Conservation (phyloP, 1,284 basidiomycete genomes). For the Irpex lacteus region DNA sequence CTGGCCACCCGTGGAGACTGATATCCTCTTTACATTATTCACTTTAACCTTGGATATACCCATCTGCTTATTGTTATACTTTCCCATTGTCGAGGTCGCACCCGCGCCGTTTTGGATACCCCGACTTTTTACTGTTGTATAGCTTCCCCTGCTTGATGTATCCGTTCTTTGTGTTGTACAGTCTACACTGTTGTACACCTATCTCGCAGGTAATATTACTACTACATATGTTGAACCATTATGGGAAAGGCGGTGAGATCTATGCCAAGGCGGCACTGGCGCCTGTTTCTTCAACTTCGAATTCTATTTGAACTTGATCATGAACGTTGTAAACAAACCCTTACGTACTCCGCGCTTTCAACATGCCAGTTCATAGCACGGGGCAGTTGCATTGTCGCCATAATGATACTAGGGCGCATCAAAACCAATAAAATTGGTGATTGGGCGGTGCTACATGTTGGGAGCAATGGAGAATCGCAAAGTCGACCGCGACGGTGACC, state of each 20-base stretch:
- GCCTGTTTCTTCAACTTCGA: too few relatives aligned
- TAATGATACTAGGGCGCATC: too few relatives aligned
- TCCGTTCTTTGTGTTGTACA: not conserved
- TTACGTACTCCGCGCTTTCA: too few relatives aligned
- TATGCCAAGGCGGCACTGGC: too few relatives aligned
- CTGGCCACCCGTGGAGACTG: constrained; percentile 28
- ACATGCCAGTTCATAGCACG: too few relatives aligned
- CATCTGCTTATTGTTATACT: not conserved
- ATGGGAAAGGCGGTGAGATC: not conserved
- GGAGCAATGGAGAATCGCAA: too few relatives aligned
- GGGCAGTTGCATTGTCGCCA: too few relatives aligned
- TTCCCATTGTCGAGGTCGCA: constrained; percentile 5
- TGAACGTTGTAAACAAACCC: too few relatives aligned
- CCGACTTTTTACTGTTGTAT: not conserved
- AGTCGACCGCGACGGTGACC: too few relatives aligned
- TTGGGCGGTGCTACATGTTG: too few relatives aligned
- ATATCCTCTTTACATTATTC: not conserved
- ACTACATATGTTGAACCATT: not conserved
- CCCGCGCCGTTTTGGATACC: not conserved
- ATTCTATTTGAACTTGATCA: too few relatives aligned
- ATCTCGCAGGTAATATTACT: not conserved
- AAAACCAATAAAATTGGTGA: too few relatives aligned
- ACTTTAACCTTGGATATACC: not conserved
- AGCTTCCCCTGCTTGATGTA: not conserved
- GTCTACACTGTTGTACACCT: not conserved